Conservation (phyloP, 305 asterid species). For the Fraxinus sp. region DNA sequence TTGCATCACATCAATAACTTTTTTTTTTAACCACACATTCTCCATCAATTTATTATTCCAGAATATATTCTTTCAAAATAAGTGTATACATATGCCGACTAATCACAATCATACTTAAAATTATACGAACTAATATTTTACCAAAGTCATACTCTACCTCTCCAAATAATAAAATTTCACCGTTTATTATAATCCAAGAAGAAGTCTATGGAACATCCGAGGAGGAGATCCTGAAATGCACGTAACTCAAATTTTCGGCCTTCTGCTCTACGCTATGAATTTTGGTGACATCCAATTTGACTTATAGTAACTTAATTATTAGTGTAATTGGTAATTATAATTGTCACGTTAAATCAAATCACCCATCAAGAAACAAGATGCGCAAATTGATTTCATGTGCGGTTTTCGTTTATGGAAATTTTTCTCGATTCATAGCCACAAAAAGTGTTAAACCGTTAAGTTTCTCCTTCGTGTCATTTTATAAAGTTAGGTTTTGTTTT, state of each 20-base stretch:
- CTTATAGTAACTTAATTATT: not conserved
- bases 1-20: no score
- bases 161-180: no score
- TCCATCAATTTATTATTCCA: no score
- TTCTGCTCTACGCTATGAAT: not conserved
- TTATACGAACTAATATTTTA: not conserved
- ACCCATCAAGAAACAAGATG: slow-evolving; percentile 16
- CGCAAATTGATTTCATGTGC: slow-evolving; percentile 16
- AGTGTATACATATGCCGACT: not conserved
- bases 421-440: not conserved
- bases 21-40: no score
- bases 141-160: not conserved
- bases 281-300: not conserved
- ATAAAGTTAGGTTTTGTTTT: not conserved
- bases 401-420: not conserved
- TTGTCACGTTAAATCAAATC: not conserved
- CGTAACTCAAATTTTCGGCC: not conserved
- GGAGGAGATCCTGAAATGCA: not conserved
- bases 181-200: not conserved
- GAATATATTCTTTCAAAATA: no score
- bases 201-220: not conserved
- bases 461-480: no score
- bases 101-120: not conserved
- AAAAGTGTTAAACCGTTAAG: not conserved
- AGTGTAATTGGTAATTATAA: not conserved